phyloP scores from a whole-genome alignment of 1,139 yeast genomes.

The Nadsonia commutata region DNA sequence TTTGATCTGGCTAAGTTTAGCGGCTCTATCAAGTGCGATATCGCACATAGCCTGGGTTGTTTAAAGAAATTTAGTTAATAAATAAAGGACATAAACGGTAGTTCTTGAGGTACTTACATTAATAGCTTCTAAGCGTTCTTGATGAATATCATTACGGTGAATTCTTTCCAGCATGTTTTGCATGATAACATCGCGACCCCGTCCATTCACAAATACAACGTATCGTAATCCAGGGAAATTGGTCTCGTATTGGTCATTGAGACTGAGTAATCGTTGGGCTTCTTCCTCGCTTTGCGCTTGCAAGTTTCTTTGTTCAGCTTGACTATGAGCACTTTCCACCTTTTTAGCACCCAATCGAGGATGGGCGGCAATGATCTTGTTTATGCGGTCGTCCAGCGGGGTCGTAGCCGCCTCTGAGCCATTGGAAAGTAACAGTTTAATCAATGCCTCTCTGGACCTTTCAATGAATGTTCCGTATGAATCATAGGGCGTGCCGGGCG shows the following conservation, averaged over 20 bases:
- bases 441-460: conserved; percentile 27
- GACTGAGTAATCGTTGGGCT: conserved; percentile 30
- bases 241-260: conserved; percentile 51
- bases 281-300: conserved; percentile 33
- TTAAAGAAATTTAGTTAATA: conserved; percentile 4
- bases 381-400: conserved; percentile 13
- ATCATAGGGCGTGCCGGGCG: neutral
- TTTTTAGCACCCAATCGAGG: conserved; percentile 66
- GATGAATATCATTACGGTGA: conserved; percentile 31
- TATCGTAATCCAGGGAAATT: conserved; percentile 72
- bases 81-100: neutral
- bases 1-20: conserved; percentile 10
- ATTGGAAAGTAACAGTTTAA: conserved; percentile 19
- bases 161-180: conserved; percentile 51
- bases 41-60: conserved; percentile 58
- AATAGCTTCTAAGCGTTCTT: conserved; percentile 54
- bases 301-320: conserved; percentile 55
- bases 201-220: conserved; percentile 84
- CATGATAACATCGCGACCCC: conserved; percentile 53
- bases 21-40: conserved; percentile 65
- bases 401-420: conserved; percentile 14
- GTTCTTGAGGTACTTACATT: conserved; percentile 22
- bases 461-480: conserved; percentile 41
- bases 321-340: conserved; percentile 46
- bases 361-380: conserved; percentile 51